Evolutionary conservation across 225 moss, liverwort and hornwort genomes (phyloP), one percentile per base, ranked within the genome.

Genomic region (Physcomitrellopsis africana): DNA sequence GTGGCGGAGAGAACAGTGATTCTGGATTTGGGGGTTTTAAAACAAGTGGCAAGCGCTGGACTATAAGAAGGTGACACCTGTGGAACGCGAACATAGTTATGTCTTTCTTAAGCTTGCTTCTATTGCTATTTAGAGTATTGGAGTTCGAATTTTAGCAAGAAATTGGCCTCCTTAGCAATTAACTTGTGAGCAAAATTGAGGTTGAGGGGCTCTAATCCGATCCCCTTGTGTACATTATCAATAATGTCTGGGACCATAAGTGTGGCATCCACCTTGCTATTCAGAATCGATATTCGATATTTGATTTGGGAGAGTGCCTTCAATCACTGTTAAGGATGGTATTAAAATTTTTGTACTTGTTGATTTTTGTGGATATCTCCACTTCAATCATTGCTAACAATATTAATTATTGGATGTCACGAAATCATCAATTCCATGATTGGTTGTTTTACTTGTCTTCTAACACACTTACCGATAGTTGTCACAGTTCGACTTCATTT

Each of bases 1-100:
- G 97, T 79, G 94, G 96, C 51, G 97, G 97, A 47, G 97, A 99
- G 68, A 93, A 90, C 75, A 95, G 97, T 72, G 97, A 99, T 67
- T 72, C 93, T 58, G 97, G 96, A 19, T 67, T 85, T 49, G 84
- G 89, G 22, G 91, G 86, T 51, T 99, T 93, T 63, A 85, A 52
- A 75, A 95, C 93, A 37, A 81, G 90, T 59, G 97, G 97, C 24
- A 90, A 91, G 76, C 86, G 97, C 79, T 99, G 97, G 97, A 92
- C 91, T 61, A 61, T 89, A 54, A 94, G 86, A 85, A 87, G 86
- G 86, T 99, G 78, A 93, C 78, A 75, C 64, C 67, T 20, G 32
- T 37, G 32, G 32, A 37, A 5, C 32, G 32, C 32, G 68, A 48
- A 65, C 85, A 71, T 87, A 77, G 81, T 85, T 87, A 66, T 73